Conservation (phyloP, 75 land plant genomes). For the Selaginella tamariscina region DNA sequence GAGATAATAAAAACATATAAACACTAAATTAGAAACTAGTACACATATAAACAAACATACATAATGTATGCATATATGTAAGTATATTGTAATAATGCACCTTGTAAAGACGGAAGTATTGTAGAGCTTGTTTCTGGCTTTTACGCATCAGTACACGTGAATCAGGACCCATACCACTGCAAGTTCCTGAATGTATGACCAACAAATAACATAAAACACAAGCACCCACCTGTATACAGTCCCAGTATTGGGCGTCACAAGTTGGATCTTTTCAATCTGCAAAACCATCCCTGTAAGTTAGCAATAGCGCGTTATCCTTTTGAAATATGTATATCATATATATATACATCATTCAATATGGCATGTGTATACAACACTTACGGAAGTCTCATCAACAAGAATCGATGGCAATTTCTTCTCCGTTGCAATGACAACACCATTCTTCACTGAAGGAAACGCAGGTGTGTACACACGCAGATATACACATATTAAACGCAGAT, state of each 20-base stretch:
- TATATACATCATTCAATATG: neutral
- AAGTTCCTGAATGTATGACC: too few species aligned
- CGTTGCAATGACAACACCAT: constrained; percentile 99
- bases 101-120: constrained; percentile 76
- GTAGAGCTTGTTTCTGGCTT: constrained; percentile 95
- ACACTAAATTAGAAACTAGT: too few species aligned
- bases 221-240: constrained; percentile 74
- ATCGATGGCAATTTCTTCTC: constrained; percentile 97
- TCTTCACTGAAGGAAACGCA: constrained; percentile 94
- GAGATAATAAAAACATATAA: too few species aligned
- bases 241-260: constrained; percentile 78
- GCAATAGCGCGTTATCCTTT: neutral
- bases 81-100: too few species aligned
- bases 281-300: too few species aligned
- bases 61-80: constrained; percentile 92
- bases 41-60: too few species aligned
- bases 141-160: constrained; percentile 87
- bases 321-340: neutral
- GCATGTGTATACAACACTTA: constrained; percentile 24
- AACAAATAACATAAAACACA: too few species aligned
- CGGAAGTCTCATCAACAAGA: constrained; percentile 91
- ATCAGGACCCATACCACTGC: constrained; percentile 99
- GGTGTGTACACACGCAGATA: too few species aligned
- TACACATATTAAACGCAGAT: too few species aligned
- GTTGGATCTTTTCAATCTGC: constrained; percentile 95